These are phyloP conservation scores for Emmonsiellopsis sp. DNA, from an alignment of 2,329 filamentous ascomycete genomes.

Conservation along the genomic window DNA sequence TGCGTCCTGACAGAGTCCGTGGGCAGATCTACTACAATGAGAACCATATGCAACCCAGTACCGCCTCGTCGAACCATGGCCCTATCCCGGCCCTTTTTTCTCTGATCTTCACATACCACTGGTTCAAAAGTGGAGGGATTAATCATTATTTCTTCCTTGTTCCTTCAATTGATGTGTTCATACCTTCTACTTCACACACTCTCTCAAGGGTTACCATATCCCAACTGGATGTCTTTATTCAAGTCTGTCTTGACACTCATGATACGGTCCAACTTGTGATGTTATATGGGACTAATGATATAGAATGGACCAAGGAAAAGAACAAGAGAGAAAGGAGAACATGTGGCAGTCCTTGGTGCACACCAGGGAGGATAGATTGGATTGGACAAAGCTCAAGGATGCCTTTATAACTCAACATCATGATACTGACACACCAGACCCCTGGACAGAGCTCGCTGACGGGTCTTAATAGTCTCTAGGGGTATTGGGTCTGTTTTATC, in stretches of 20 bases:
- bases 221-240: constrained; percentile 19
- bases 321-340: constrained; percentile 18
- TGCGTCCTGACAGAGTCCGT: constrained; percentile 19
- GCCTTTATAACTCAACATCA: constrained; percentile 20
- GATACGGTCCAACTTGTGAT: constrained; percentile 20
- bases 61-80: constrained; percentile 15
- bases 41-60: constrained; percentile 12
- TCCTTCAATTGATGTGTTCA: constrained; percentile 18
- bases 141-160: constrained; percentile 20
- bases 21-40: constrained; percentile 15
- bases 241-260: constrained; percentile 21
- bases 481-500: no score
- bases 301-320: constrained; percentile 19
- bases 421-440: constrained; percentile 19
- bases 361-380: constrained; percentile 18
- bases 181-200: constrained; percentile 19
- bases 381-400: constrained; percentile 20
- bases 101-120: constrained; percentile 20
- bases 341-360: constrained; percentile 19
- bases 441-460: constrained; percentile 17
- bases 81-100: constrained; percentile 16
- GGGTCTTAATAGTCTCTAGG: constrained; percentile 11
- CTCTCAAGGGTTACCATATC: constrained; percentile 21
- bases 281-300: constrained; percentile 22
- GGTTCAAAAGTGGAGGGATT: constrained; percentile 21